Evolutionary conservation across 352 stramenopile genomes (phyloP), one percentile per base, ranked within the genome.

Genomic region (Globisporangium yorkense): DNA sequence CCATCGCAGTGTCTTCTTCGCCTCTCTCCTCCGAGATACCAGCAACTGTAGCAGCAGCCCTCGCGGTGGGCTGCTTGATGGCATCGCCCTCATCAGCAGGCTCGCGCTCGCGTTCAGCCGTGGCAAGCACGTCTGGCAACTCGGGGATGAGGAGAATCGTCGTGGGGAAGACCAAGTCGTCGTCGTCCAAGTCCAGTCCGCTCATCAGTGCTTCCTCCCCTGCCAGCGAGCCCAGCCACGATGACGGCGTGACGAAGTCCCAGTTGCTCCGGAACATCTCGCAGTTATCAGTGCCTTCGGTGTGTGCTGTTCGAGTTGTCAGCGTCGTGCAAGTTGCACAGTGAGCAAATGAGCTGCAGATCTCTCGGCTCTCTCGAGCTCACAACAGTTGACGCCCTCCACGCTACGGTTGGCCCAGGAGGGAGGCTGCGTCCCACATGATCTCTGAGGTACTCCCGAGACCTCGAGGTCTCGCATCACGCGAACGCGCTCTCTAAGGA

Each of bases 191-290:
- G 37, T 43, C 37, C 37, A 68, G 49, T 0, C 73, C 64, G 41
- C 67, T 54, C 59, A 84, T 72, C 37, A 83, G 73, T 55, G 77
- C 57, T 53, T 88, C 73, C 59, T 86, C 75, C 33, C 73, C 66
- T 10, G 65, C 67, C 18, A 88, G 57, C 46, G 73, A 70, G 39
- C 69, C 67, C 15, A 84, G 55, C 75, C 73, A 86, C 51, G 68
- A 68, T 7, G 70, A 57, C 15, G 77, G 75, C 31, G 77, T 71
- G 45, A 88, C 70, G 20, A 74, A 52, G 35, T 87, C 72, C 72
- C 77, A 87, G 54, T 77, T 69, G 5, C 54, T 66, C n/a, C 73
- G 73, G 44, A 79, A 72, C 76, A 83, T 82, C 15, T 18, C 37
- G 0, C 12, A 13, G 12, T 37, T 37, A 3, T 37, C 10, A 18